A percentile compares a stretch with the other conserved stretches of the same genome.
These are phyloP conservation scores for Blepharisma stoltei DNA, from an alignment of 73 alveolate species.

Conservation along the genomic window DNA sequence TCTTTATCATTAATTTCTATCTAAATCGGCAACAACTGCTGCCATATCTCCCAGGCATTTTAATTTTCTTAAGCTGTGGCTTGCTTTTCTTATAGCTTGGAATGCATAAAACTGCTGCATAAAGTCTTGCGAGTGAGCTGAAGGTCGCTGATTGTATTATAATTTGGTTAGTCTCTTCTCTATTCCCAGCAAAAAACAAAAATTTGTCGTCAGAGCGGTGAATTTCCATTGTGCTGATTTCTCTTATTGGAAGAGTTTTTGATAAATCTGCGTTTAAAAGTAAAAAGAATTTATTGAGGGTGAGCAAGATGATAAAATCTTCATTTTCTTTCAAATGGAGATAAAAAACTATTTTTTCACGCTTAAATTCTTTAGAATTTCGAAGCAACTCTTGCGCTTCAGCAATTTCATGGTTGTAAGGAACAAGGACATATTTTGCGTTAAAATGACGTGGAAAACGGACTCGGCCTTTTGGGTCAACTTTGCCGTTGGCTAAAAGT, in stretches of 20 bases:
- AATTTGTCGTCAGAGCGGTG: neutral
- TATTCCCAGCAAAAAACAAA: neutral
- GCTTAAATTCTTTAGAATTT: constrained; percentile 43
- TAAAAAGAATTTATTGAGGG: constrained; percentile 6
- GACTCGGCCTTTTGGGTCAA: constrained; percentile 65
- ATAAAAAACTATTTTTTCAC: neutral
- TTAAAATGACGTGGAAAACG: constrained; percentile 79
- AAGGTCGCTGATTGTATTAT: neutral
- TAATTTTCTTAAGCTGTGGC: constrained; percentile 2
- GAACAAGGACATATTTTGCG: constrained; percentile 55
- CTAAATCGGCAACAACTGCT: constrained; percentile 1
- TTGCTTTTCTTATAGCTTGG: no score
- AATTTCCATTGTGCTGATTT: neutral
- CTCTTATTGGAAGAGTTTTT: neutral
- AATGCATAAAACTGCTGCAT: neutral
- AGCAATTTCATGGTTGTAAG: constrained; percentile 75
- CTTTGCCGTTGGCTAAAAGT: constrained; percentile 57
- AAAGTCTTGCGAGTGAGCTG: neutral
- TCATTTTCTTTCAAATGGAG: constrained; percentile 7
- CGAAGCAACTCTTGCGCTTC: constrained; percentile 56
- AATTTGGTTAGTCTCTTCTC: neutral
- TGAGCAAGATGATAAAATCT: neutral
- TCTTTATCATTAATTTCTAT: no score
- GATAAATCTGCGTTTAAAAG: neutral
- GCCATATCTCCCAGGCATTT: constrained; percentile 11